phyloP scores from a whole-genome alignment of 139 green algal species.

The Choricystis sp. region DNA sequence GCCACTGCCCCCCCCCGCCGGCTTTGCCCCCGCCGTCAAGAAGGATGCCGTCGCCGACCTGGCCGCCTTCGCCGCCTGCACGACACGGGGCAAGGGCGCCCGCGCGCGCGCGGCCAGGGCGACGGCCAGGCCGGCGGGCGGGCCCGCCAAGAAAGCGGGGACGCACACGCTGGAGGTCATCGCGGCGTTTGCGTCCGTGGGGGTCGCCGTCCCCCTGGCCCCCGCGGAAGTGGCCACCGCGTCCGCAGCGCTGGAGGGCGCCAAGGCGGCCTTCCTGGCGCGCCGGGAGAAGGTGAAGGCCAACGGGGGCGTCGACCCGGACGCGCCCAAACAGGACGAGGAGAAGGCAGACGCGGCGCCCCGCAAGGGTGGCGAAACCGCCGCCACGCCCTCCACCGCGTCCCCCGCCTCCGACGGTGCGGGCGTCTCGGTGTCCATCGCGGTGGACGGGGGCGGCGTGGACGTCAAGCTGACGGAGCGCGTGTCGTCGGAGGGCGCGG shows the following conservation, averaged over 20 bases:
- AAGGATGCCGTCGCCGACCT: background rate
- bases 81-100: background rate
- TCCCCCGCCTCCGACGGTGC: background rate
- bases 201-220: background rate
- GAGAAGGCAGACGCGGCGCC: background rate
- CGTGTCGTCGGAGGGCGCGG: background rate
- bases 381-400: too few species aligned
- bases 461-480: background rate
- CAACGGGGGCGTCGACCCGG: slow-evolving; percentile 15
- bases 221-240: background rate
- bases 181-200: background rate
- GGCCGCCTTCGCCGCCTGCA: too few species aligned
- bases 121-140: too few species aligned
- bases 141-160: too few species aligned
- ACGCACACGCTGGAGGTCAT: background rate
- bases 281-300: slow-evolving; percentile 60
- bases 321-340: background rate
- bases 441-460: background rate
- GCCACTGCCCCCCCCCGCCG: too few species aligned
- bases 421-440: background rate
- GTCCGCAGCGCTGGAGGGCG: slow-evolving; percentile 17
- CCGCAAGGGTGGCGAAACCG: background rate
- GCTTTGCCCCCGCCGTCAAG: background rate
- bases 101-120: too few species aligned
- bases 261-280: slow-evolving; percentile 60